Evolutionary conservation across 164 flowering plant genomes (phyloP).

Genomic region (Santalum album): DNA sequence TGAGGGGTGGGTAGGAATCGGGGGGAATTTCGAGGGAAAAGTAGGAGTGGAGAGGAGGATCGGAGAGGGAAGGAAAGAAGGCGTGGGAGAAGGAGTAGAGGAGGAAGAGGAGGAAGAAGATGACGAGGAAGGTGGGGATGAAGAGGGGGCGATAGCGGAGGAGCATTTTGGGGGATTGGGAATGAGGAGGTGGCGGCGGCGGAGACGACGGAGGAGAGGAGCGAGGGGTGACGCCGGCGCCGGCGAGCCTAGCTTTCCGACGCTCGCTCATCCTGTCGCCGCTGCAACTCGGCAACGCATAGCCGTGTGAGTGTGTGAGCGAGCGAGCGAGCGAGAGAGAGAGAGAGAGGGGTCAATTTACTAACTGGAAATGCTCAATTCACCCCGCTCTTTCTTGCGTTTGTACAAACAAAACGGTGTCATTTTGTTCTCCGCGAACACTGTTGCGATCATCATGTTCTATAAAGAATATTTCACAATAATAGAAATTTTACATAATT

Average conservation of each 20-base stretch:
- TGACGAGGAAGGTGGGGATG: not conserved
- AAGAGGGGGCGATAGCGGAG: not conserved
- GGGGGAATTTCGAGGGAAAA: slow-evolving; percentile 3
- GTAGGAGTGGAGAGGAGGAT: slow-evolving; percentile 6
- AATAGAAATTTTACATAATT: too few species aligned
- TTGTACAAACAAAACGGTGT: too few species aligned
- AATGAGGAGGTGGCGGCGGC: not conserved
- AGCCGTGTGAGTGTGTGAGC: too few species aligned
- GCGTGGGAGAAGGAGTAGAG: not conserved
- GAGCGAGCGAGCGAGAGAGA: too few species aligned
- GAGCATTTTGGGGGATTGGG: not conserved
- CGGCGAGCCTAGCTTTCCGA: not conserved
- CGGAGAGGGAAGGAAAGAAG: slow-evolving; percentile 13
- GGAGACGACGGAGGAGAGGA: not conserved
- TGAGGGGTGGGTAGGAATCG: slow-evolving; percentile 20
- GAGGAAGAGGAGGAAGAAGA: slow-evolving; percentile 3
- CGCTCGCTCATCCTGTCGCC: not conserved
- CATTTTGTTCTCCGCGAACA: too few species aligned
- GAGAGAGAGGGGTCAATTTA: too few species aligned
- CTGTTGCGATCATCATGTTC: too few species aligned
- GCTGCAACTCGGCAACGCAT: too few species aligned
- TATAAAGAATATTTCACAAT: too few species aligned
- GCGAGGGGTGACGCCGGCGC: not conserved
- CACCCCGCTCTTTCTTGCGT: too few species aligned
- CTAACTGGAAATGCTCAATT: too few species aligned